A percentile compares a stretch with the other conserved stretches of the same genome.
These are phyloP conservation scores for Solioccasus polychromus DNA, from an alignment of 768 basidiomycete genomes.

Conservation along the genomic window DNA sequence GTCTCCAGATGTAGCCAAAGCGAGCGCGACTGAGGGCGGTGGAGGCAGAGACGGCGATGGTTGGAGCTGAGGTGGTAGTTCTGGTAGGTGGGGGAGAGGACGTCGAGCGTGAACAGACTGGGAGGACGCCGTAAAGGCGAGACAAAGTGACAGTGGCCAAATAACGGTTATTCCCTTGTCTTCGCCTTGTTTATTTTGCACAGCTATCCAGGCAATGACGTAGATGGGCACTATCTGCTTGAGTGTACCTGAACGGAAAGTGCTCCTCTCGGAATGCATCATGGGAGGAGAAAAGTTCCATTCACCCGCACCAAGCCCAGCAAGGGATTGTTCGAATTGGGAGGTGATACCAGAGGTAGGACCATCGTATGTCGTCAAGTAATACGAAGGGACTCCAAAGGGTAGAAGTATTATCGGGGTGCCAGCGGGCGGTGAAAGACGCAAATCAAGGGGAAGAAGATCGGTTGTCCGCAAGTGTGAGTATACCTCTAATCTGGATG, in stretches of 20 bases:
- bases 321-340: conserved; percentile 62
- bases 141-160: conserved; percentile 65
- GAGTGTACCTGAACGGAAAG: conserved; percentile 17
- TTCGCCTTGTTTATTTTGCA: conserved; percentile 77
- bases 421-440: conserved; percentile 50
- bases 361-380: conserved; percentile 65
- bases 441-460: conserved; percentile 46
- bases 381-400: conserved; percentile 70
- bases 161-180: conserved; percentile 75
- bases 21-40: conserved; percentile 30
- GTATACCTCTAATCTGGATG: conserved; percentile 58
- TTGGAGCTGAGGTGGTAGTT: conserved; percentile 62
- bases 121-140: conserved; percentile 39
- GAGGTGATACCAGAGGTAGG: conserved; percentile 57
- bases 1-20: conserved; percentile 19
- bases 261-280: conserved; percentile 18
- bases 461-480: conserved; percentile 57
- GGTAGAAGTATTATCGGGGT: conserved; percentile 71
- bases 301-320: conserved; percentile 58
- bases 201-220: conserved; percentile 69
- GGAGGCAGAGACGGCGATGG: conserved; percentile 44
- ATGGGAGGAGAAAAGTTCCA: conserved; percentile 36
- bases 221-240: conserved; percentile 34
- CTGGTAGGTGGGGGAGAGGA: conserved; percentile 55
- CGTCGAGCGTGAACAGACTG: conserved; percentile 36